phyloP scores from a whole-genome alignment of 192 early-diverging fungal species.

The Kickxella alabastrina region DNA sequence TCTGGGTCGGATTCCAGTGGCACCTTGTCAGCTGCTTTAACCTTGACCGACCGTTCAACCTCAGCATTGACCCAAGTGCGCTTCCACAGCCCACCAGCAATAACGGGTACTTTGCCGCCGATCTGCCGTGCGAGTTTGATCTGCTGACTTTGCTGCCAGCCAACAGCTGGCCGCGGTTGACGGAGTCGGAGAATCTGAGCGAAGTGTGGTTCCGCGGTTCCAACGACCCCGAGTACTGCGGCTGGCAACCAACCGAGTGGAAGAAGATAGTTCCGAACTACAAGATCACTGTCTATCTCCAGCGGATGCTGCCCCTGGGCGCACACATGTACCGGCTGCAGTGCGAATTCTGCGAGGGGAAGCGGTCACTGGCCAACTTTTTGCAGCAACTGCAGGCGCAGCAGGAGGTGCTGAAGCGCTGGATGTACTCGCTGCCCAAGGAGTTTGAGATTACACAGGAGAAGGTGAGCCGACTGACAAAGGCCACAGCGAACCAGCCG shows the following conservation, averaged over 20 bases:
- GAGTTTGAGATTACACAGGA: slow-evolving; percentile 44
- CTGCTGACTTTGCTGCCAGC: slow-evolving; percentile 38
- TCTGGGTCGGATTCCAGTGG: slow-evolving; percentile 50
- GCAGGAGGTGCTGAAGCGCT: slow-evolving; percentile 43
- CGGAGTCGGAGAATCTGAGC: slow-evolving; percentile 2
- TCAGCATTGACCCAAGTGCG: slow-evolving; percentile 11
- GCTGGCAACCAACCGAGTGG: slow-evolving; percentile 43
- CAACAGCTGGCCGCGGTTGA: slow-evolving; percentile 26
- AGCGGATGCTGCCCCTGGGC: slow-evolving; percentile 45
- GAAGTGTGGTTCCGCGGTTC: slow-evolving; percentile 43
- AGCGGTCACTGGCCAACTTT: slow-evolving; percentile 18
- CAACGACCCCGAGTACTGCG: slow-evolving; percentile 36
- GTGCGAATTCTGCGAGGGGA: slow-evolving; percentile 20
- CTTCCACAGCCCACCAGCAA: slow-evolving; percentile 28
- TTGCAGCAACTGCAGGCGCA: slow-evolving; percentile 25
- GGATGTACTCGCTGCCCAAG: slow-evolving; percentile 46
- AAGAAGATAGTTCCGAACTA: slow-evolving; percentile 35
- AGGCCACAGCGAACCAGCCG: neutral
- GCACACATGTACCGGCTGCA: slow-evolving; percentile 36
- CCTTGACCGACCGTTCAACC: slow-evolving; percentile 44
- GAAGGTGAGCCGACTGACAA: slow-evolving; percentile 21
- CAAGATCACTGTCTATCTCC: slow-evolving; percentile 34
- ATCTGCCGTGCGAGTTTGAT: slow-evolving; percentile 37
- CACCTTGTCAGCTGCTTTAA: slow-evolving; percentile 45
- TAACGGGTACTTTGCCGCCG: slow-evolving; percentile 36